phyloP scores from a whole-genome alignment of 106 monocot genomes.

The Amphibolis antarctica region DNA sequence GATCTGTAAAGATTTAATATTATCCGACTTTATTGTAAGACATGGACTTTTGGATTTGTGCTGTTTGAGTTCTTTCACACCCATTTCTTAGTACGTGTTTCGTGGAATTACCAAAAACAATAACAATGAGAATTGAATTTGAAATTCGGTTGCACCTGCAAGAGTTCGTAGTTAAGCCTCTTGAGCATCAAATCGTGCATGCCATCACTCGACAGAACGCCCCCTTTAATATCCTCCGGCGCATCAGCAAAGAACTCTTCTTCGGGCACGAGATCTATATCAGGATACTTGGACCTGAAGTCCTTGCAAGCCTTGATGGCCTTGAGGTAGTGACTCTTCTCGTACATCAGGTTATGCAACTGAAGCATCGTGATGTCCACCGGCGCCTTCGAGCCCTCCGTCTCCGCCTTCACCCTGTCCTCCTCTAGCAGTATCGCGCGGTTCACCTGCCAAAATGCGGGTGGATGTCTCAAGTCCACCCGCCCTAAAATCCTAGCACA shows the following conservation, averaged over 20 bases:
- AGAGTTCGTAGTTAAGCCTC: conserved; percentile 81
- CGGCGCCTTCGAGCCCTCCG: conserved; percentile 79
- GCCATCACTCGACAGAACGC: conserved; percentile 34
- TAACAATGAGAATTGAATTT: background rate
- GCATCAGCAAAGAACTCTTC: conserved; percentile 61
- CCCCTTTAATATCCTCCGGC: conserved; percentile 58
- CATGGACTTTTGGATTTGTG: too few relatives aligned
- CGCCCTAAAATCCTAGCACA: background rate
- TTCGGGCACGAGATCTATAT: conserved; percentile 78
- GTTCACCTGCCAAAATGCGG: conserved; percentile 36
- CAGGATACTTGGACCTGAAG: conserved; percentile 75
- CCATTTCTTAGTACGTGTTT: too few relatives aligned
- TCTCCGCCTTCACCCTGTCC: conserved; percentile 73
- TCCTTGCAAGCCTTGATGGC: conserved; percentile 91
- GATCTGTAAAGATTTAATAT: too few relatives aligned
- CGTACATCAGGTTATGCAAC: conserved; percentile 88
- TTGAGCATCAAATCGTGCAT: conserved; percentile 92
- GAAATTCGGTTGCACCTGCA: conserved; percentile 40
- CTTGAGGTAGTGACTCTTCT: conserved; percentile 95
- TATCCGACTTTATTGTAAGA: too few relatives aligned
- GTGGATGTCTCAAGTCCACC: background rate
- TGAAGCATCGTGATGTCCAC: conserved; percentile 88
- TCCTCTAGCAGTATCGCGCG: conserved; percentile 81
- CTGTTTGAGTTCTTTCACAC: too few relatives aligned
- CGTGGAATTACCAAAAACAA: background rate